Conservation (phyloP, 768 basidiomycete genomes). For the Hebeloma cylindrosporum region DNA sequence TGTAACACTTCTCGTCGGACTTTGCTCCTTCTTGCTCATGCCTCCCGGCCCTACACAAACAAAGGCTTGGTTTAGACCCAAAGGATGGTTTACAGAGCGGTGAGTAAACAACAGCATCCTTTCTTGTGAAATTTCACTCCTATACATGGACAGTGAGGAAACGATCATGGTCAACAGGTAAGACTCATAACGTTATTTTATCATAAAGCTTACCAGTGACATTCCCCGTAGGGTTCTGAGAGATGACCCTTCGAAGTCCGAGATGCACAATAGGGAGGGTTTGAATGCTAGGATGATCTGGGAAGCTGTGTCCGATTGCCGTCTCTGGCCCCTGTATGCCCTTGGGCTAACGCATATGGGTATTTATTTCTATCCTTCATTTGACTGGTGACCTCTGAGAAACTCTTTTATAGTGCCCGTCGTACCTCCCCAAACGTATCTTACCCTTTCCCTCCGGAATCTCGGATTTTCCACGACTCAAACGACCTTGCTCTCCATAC, state of each 20-base stretch:
- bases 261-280: constrained; percentile 75
- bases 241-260: constrained; percentile 65
- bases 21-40: constrained; percentile 56
- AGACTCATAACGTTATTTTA: neutral
- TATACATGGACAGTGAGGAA: constrained; percentile 45
- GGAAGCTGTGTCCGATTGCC: constrained; percentile 55
- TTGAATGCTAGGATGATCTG: constrained; percentile 49
- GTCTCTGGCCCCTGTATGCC: constrained; percentile 65
- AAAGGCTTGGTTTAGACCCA: constrained; percentile 55
- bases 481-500: constrained; percentile 62
- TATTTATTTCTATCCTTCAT: constrained; percentile 25
- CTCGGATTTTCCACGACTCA: constrained; percentile 65
- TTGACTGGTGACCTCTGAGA: neutral
- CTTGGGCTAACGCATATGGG: constrained; percentile 56
- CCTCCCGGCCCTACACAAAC: constrained; percentile 67
- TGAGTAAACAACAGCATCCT: constrained; percentile 20
- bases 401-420: constrained; percentile 45
- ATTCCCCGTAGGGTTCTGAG: constrained; percentile 45
- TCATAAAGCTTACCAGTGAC: neutral
- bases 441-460: constrained; percentile 60
- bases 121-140: neutral
- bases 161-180: constrained; percentile 60
- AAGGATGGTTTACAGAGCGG: constrained; percentile 68
- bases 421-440: constrained; percentile 58
- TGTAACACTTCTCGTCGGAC: constrained; percentile 49